These are phyloP conservation scores for Penicillium crustosum DNA, from an alignment of 2,329 filamentous ascomycete genomes.

Conservation along the genomic window DNA sequence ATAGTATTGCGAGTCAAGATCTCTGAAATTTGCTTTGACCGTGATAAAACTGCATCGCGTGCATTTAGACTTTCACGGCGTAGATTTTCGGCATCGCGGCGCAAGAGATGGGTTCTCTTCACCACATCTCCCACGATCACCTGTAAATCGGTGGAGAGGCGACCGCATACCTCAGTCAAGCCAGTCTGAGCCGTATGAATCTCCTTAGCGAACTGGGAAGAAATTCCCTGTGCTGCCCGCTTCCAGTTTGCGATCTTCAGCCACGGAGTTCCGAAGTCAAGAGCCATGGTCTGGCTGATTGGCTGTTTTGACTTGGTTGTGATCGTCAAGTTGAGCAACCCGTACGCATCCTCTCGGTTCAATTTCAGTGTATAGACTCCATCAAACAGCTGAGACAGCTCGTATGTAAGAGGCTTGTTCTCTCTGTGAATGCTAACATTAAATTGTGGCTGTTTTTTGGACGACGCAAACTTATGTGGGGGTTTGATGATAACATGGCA, in stretches of 20 bases:
- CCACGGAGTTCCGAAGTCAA: conserved; percentile 50
- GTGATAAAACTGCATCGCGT: conserved; percentile 29
- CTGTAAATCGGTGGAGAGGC: conserved; percentile 41
- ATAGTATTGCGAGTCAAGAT: conserved; percentile 32
- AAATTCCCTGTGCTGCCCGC: conserved; percentile 38
- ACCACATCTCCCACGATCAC: conserved; percentile 40
- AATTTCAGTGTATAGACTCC: conserved; percentile 55
- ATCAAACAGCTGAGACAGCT: conserved; percentile 53
- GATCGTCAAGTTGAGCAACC: conserved; percentile 51
- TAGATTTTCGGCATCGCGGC: conserved; percentile 30
- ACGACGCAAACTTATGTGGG: conserved; percentile 43
- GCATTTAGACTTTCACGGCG: conserved; percentile 27
- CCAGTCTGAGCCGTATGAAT: conserved; percentile 40
- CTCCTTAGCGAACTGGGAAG: conserved; percentile 39
- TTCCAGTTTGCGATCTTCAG: conserved; percentile 50
- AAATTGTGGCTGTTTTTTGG: conserved; percentile 50
- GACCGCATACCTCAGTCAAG: conserved; percentile 39
- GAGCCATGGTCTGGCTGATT: conserved; percentile 37
- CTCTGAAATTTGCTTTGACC: conserved; percentile 38
- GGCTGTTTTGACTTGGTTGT: conserved; percentile 37
- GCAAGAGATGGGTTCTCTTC: conserved; percentile 36
- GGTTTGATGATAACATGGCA: conserved; percentile 55
- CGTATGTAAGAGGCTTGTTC: conserved; percentile 44
- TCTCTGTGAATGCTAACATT: conserved; percentile 50
- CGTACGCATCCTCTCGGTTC: conserved; percentile 51